A percentile compares a stretch with the other conserved stretches of the same genome.
Conservation (phyloP, 148 eudicot genomes). For the Diospyros lotus region DNA sequence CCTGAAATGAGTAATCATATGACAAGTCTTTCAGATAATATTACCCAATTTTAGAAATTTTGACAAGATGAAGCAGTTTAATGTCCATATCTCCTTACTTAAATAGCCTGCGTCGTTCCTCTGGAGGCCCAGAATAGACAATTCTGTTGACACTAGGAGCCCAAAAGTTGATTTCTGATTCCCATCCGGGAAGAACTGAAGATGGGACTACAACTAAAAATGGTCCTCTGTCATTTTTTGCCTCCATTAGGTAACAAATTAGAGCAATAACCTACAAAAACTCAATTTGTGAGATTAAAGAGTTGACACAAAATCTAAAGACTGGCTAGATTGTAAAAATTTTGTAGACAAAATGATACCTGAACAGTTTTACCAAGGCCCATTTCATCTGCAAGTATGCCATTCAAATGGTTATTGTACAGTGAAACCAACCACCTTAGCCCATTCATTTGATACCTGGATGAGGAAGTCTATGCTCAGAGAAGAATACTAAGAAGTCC, state of each 20-base stretch:
- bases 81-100: slow-evolving; percentile 49
- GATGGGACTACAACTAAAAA: slow-evolving; percentile 97
- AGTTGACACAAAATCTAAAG: not conserved
- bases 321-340: not conserved
- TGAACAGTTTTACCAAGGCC: slow-evolving; percentile 99
- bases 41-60: not conserved
- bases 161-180: slow-evolving; percentile 79
- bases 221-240: slow-evolving; percentile 94
- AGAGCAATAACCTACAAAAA: slow-evolving; percentile 77
- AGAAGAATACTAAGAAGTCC: not conserved
- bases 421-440: slow-evolving; percentile 93
- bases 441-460: slow-evolving; percentile 98
- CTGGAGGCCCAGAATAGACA: slow-evolving; percentile 94
- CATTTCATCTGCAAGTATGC: slow-evolving; percentile 99
- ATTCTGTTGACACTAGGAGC: slow-evolving; percentile 89
- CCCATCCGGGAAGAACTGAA: slow-evolving; percentile 98
- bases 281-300: slow-evolving; percentile 9
- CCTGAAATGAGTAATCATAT: slow-evolving; percentile 38
- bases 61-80: not conserved
- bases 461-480: slow-evolving; percentile 12
- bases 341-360: slow-evolving; percentile 34
- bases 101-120: slow-evolving; percentile 83
- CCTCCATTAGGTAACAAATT: slow-evolving; percentile 90
- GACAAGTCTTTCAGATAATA: slow-evolving; percentile 3
- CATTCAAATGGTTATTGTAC: slow-evolving; percentile 95